These are phyloP conservation scores for Lunasporangiospora selenospora DNA, from an alignment of 192 early-diverging fungal genomes.

Conservation along the genomic window DNA sequence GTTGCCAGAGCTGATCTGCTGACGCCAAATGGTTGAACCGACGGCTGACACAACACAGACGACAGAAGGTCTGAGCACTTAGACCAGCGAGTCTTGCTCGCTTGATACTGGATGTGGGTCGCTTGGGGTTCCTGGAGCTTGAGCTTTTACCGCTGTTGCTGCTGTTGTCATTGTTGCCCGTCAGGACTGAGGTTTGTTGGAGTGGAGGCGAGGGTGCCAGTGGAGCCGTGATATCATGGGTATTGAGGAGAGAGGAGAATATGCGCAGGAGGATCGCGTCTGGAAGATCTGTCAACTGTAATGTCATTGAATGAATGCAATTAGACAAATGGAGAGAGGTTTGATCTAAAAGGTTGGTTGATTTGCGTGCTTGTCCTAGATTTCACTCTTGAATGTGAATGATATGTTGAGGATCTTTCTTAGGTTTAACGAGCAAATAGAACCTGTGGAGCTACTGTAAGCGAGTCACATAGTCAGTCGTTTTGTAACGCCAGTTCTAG, in stretches of 20 bases:
- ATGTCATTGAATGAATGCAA: too few species aligned
- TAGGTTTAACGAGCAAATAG: too few species aligned
- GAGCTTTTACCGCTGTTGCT: neutral
- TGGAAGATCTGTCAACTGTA: constrained; percentile 10
- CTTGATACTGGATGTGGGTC: neutral
- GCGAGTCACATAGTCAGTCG: too few species aligned
- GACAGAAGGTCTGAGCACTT: constrained; percentile 25
- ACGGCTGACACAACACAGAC: constrained; percentile 30
- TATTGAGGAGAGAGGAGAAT: constrained; percentile 8
- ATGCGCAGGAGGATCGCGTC: constrained; percentile 20
- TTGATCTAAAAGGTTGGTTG: too few species aligned
- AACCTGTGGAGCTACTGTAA: too few species aligned
- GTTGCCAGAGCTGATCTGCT: constrained; percentile 48
- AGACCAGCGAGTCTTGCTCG: constrained; percentile 3
- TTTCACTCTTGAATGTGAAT: too few species aligned
- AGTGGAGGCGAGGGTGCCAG: too few species aligned
- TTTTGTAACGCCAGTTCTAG: too few species aligned
- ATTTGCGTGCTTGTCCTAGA: too few species aligned
- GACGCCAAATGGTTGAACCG: constrained; percentile 41
- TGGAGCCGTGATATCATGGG: neutral
- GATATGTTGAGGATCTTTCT: too few species aligned
- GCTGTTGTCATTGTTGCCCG: neutral
- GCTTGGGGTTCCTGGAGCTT: too few species aligned
- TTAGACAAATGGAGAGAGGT: too few species aligned
- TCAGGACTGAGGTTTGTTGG: neutral